Base-by-base conservation (phyloP, 208 protist species). In the Trypanosoma cruzi region DNA sequence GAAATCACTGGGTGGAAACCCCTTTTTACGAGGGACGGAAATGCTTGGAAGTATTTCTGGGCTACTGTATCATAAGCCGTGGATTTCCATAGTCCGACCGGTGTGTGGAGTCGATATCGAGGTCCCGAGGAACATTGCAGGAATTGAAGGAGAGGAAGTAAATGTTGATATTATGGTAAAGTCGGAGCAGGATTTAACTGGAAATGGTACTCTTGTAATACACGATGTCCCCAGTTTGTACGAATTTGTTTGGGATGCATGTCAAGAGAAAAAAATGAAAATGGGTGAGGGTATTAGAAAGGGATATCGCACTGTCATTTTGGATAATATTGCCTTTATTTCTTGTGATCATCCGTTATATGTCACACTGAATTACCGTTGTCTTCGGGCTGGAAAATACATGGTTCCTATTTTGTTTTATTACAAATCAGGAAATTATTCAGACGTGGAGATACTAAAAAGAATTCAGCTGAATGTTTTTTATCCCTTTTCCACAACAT, bases 61-160 rank as follows among this genome's bases (percentile, higher is more conserved):
- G 20, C 3, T 64, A 16, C 54, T 34, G 14, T 60, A 48, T 18
- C 59, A 68, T 44, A 71, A 65, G 48, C 67, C 69, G 26, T 73
- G 69, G 28, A 66, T 87, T 42, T 60, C 50, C n/a, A 73, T 85
- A 14, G 32, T 59, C 3, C 80, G 82, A 57, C 73, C 71, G 14
- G 40, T 74, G 24, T 71, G 69, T 29, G 40, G 75, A 32, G 65
- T 90, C 24, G 73, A 67, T n/a, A 55, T 84, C 26, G 60, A 81
- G 32, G 73, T 71, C 65, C 71, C 81, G 2, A 68, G 68, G 36
- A 48, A 64, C 24, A 59, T 87, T n/a, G 66, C 73, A 57, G 81
- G 65, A 18, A 68, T 90, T 26, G 85, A 90, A 69, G 85, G 85
- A 6, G 85, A 90, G 60, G 75, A 73, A n/a, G 69, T 79, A 8